Conservation (phyloP, 2,329 filamentous ascomycete genomes). For the Venturia effusa region DNA sequence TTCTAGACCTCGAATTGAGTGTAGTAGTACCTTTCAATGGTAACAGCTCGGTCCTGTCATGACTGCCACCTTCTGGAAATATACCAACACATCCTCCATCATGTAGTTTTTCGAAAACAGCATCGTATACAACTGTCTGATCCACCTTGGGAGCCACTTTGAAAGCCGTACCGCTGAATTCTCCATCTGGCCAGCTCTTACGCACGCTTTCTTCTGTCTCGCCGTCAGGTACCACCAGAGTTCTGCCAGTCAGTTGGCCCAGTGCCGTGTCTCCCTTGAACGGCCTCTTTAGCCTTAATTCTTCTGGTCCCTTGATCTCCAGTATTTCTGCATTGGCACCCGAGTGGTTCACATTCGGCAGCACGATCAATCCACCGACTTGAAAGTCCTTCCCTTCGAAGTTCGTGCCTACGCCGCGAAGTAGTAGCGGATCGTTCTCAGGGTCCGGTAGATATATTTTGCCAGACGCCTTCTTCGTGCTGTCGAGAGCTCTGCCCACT, state of each 20-base stretch:
- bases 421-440: slow-evolving; percentile 67
- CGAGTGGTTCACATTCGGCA: slow-evolving; percentile 73
- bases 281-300: slow-evolving; percentile 75
- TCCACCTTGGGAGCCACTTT: slow-evolving; percentile 89
- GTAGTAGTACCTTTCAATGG: slow-evolving; percentile 59
- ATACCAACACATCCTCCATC: slow-evolving; percentile 86
- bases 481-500: slow-evolving; percentile 86
- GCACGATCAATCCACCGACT: slow-evolving; percentile 71
- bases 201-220: slow-evolving; percentile 44
- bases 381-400: slow-evolving; percentile 65
- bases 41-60: slow-evolving; percentile 83
- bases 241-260: slow-evolving; percentile 70
- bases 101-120: slow-evolving; percentile 75
- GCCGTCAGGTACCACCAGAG: slow-evolving; percentile 58
- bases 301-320: slow-evolving; percentile 67
- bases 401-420: slow-evolving; percentile 70
- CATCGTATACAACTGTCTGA: slow-evolving; percentile 86
- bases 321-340: slow-evolving; percentile 75
- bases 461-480: slow-evolving; percentile 67
- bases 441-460: slow-evolving; percentile 84
- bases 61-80: slow-evolving; percentile 92
- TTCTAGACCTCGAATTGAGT: background rate
- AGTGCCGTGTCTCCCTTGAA: slow-evolving; percentile 70
- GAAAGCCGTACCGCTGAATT: slow-evolving; percentile 67
- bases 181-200: slow-evolving; percentile 39